Evolutionary conservation across 225 moss, liverwort and hornwort genomes (phyloP).

Genomic region (Takakia lepidozioides): DNA sequence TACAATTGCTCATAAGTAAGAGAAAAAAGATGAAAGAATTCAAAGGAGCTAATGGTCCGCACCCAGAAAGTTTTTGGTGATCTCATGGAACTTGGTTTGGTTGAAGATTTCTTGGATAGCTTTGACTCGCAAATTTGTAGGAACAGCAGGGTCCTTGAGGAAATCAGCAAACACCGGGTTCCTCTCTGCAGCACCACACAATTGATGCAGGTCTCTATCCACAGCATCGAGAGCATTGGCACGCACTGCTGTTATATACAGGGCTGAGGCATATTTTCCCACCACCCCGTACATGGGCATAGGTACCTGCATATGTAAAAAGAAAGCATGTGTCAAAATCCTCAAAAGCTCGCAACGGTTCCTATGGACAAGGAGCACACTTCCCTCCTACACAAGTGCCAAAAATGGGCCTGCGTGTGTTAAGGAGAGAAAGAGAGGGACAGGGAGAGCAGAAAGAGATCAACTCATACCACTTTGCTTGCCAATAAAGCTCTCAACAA

Average conservation of each 20-base stretch:
- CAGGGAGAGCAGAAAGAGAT: no score
- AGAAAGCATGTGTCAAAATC: no score
- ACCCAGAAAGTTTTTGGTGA: constrained; percentile 85
- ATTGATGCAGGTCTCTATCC: constrained; percentile 53
- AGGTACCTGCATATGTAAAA: no score
- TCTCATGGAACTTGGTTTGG: constrained; percentile 49
- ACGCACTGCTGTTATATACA: constrained; percentile 56
- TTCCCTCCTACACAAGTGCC: no score
- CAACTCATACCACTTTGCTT: no score
- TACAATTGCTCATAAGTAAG: not conserved
- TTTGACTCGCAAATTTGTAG: constrained; percentile 48
- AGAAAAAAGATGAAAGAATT: not conserved
- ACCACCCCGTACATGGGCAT: constrained; percentile 73
- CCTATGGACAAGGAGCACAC: no score
- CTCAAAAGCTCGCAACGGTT: no score
- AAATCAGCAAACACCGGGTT: constrained; percentile 52
- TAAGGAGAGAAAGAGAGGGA: no score
- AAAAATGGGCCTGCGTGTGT: no score
- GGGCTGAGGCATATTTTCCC: constrained; percentile 73
- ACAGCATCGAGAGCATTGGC: constrained; percentile 57
- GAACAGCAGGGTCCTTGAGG: constrained; percentile 68
- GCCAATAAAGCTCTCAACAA: no score
- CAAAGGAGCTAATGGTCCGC: no score
- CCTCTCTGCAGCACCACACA: constrained; percentile 34
- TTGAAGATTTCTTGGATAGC: constrained; percentile 64